Evolutionary conservation across 352 stramenopile species (phyloP).

Genomic region (Phytophthora podocarpi): DNA sequence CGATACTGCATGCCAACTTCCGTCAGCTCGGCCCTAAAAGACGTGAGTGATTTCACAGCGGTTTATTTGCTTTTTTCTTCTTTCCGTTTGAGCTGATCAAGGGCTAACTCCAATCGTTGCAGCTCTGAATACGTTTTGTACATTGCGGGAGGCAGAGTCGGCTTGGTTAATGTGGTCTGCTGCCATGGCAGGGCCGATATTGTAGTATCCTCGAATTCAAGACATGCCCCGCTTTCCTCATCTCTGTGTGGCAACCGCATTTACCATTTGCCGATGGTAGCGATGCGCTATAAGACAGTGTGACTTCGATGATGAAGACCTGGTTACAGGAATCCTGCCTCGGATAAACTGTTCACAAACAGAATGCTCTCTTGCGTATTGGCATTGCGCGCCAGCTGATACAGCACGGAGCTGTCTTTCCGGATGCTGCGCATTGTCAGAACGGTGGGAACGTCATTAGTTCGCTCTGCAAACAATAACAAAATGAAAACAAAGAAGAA

Average conservation of each 20-base stretch:
- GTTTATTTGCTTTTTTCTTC: conserved; percentile 34
- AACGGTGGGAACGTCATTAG: conserved; percentile 11
- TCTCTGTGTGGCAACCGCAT: background rate
- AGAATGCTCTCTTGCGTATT: conserved; percentile 90
- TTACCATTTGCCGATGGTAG: no score
- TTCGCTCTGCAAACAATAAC: conserved; percentile 2
- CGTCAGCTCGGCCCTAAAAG: background rate
- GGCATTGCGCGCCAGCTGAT: conserved; percentile 83
- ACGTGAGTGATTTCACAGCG: conserved; percentile 19
- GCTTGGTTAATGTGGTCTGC: conserved; percentile 6
- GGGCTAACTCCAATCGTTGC: conserved; percentile 28
- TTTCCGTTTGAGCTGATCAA: conserved; percentile 25
- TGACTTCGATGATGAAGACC: background rate
- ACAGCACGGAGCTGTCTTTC: conserved; percentile 85
- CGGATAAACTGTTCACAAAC: conserved; percentile 90
- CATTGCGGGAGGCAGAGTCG: conserved; percentile 17
- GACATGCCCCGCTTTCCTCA: background rate
- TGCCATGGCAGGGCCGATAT: conserved; percentile 17
- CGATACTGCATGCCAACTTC: conserved; percentile 15
- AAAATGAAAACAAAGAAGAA: conserved; percentile 8
- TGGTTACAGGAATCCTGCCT: conserved; percentile 82
- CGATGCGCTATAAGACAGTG: background rate
- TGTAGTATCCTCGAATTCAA: conserved; percentile 8
- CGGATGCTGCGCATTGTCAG: conserved; percentile 59
- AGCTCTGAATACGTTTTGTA: conserved; percentile 38